Base-by-base conservation (phyloP, 768 basidiomycete genomes). In the Russula compacta region DNA sequence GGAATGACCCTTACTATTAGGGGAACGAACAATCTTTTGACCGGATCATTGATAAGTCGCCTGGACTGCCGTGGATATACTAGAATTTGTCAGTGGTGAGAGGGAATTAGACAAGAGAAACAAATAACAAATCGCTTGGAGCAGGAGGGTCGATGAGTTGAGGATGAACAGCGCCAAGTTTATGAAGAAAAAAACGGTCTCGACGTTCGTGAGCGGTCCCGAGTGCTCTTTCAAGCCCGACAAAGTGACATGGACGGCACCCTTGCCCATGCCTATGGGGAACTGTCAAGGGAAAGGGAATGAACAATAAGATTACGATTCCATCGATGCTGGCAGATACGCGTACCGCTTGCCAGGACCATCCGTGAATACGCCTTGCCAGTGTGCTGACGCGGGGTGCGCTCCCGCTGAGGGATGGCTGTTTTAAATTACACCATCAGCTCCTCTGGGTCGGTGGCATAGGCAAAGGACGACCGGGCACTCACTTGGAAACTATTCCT, bases 261-360 rank as follows among this genome's bases (percentile, higher is more conserved):
- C 76, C 8, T 77, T 79, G 40, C 78, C 78, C 76, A 79, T 78
- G 42, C 78, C 78, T 46, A 80, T 74, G 0, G 78, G 77, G 65
- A 79, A 79, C 78, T 79, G 53, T 35, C 1, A n/a, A 51, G 32
- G 47, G 33, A n/a, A 51, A 35, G 47, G 33, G 46, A 17, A 35
- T 24, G 64, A 69, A 36, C 46, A 11, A 9, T 17, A 33, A 42
- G 38, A 40, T 19, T 33, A 47, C 39, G 10, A 6, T 9, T n/a
- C 4, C 12, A 38, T 17, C 9, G 19, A 39, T n/a, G 12, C 29
- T 24, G 19, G 39, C 6, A 32, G 21, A 38, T 33, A 44, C 12
- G 72, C 77, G 36, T 66, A 80, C 78, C 56, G 77, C 77, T 68
- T 80, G 78, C 78, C 79, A 79, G 43, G 76, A 73, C 78, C 78